These are phyloP conservation scores for Straminergon stramineum DNA, from an alignment of 225 moss, liverwort and hornwort genomes.

Conservation along the genomic window DNA sequence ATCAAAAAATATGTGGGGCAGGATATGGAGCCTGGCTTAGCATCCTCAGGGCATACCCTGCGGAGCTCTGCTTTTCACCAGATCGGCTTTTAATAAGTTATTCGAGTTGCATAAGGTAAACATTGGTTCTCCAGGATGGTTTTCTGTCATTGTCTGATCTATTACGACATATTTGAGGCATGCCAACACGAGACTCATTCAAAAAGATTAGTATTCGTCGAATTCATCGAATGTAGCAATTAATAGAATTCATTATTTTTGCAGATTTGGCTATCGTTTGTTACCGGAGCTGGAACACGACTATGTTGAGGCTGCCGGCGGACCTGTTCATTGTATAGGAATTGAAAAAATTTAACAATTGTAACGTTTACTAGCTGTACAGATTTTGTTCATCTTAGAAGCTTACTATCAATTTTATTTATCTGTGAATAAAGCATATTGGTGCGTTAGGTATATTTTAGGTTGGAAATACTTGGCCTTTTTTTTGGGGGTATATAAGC, in stretches of 20 bases:
- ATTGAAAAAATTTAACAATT: slow-evolving; percentile 12
- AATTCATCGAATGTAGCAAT: background rate
- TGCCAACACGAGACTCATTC: background rate
- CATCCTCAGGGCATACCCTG: background rate
- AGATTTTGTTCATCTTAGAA: slow-evolving; percentile 22
- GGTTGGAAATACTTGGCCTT: background rate
- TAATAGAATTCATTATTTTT: background rate
- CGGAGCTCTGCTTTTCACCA: slow-evolving; percentile 10
- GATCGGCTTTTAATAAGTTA: background rate
- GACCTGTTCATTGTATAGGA: slow-evolving; percentile 10
- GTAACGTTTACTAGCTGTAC: slow-evolving; percentile 36
- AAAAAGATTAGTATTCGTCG: background rate
- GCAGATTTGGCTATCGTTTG: slow-evolving; percentile 19
- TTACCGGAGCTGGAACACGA: background rate
- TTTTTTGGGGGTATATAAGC: background rate
- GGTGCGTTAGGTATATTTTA: slow-evolving; percentile 1
- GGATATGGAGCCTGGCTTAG: slow-evolving; percentile 13
- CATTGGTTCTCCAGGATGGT: background rate
- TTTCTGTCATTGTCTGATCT: background rate
- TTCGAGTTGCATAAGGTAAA: slow-evolving; percentile 23
- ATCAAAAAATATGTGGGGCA: background rate
- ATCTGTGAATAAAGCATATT: slow-evolving; percentile 27
- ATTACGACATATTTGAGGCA: background rate
- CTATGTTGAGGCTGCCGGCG: background rate
- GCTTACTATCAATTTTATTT: slow-evolving; percentile 17